A percentile compares a stretch with the other conserved stretches of the same genome.
These are phyloP conservation scores for Alternaria novae-zelandiae DNA, from an alignment of 2,329 filamentous ascomycete genomes.

Conservation along the genomic window DNA sequence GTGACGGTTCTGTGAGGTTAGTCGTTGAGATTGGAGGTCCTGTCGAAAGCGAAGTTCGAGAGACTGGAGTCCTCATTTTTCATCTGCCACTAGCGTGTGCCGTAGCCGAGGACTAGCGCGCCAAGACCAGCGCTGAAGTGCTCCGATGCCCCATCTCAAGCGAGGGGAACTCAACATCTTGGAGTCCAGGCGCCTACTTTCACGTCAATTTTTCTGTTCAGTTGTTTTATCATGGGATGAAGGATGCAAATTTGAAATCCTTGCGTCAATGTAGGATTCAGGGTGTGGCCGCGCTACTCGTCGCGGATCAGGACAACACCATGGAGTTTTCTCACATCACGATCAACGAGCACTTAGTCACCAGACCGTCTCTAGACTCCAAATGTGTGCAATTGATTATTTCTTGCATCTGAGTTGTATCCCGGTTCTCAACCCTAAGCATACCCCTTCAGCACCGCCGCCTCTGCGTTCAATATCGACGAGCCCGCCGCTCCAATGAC, in stretches of 20 bases:
- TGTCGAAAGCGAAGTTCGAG: constrained; percentile 22
- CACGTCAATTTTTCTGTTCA: background rate
- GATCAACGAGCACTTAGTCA: background rate
- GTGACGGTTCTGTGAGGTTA: constrained; percentile 54
- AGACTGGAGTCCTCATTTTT: constrained; percentile 10
- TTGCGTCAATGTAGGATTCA: background rate
- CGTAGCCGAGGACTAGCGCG: constrained; percentile 13
- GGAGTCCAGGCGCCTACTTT: background rate
- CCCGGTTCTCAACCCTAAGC: constrained; percentile 49
- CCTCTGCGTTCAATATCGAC: constrained; percentile 92
- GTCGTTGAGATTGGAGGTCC: constrained; percentile 43
- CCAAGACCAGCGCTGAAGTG: background rate
- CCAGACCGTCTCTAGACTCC: background rate
- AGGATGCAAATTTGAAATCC: background rate
- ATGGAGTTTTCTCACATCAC: background rate
- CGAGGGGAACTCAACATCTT: background rate
- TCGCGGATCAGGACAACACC: background rate
- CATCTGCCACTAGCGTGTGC: constrained; percentile 13
- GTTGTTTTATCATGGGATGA: background rate
- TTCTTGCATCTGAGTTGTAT: background rate
- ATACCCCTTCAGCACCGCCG: constrained; percentile 87
- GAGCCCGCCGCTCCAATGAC: constrained; percentile 96
- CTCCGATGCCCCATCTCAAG: background rate
- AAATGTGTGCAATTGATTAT: background rate
- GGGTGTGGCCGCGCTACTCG: background rate